Conservation (phyloP, 306 rosid genomes). For the Dalbergia cochinchinensis region DNA sequence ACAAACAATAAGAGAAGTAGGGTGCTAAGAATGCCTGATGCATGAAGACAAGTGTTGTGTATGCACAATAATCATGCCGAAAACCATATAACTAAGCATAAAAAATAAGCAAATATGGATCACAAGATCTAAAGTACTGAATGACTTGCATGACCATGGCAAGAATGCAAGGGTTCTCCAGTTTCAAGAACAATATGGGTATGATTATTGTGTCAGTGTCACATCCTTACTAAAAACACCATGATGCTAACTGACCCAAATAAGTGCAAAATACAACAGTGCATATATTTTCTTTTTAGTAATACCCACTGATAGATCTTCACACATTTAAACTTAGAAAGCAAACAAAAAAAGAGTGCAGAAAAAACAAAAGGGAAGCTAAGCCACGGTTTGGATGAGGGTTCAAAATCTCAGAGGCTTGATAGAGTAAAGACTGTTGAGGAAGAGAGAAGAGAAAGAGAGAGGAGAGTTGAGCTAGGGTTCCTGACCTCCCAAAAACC, state of each 20-base stretch:
- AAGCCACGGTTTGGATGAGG: background rate
- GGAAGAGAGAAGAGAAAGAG: too few species aligned
- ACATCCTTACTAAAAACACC: background rate
- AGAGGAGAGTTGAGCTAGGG: too few species aligned
- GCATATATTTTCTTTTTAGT: background rate
- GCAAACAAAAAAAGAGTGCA: background rate
- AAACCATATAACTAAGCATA: background rate
- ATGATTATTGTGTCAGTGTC: conserved; percentile 4
- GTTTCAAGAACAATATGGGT: conserved; percentile 4
- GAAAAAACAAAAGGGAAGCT: background rate
- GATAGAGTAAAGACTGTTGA: too few species aligned
- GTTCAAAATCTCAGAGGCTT: too few species aligned
- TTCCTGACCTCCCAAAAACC: too few species aligned
- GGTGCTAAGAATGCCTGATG: background rate
- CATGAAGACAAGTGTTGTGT: background rate
- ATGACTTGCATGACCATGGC: background rate
- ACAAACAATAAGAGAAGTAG: background rate
- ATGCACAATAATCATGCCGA: background rate
- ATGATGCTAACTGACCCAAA: background rate
- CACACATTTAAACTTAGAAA: conserved; percentile 17
- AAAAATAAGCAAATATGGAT: background rate
- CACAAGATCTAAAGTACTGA: background rate
- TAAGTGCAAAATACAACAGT: conserved; percentile 3
- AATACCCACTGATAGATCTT: conserved; percentile 6
- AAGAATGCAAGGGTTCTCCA: background rate